Base-by-base conservation (phyloP, 1,284 basidiomycete species). In the Termitomyces sp. region DNA sequence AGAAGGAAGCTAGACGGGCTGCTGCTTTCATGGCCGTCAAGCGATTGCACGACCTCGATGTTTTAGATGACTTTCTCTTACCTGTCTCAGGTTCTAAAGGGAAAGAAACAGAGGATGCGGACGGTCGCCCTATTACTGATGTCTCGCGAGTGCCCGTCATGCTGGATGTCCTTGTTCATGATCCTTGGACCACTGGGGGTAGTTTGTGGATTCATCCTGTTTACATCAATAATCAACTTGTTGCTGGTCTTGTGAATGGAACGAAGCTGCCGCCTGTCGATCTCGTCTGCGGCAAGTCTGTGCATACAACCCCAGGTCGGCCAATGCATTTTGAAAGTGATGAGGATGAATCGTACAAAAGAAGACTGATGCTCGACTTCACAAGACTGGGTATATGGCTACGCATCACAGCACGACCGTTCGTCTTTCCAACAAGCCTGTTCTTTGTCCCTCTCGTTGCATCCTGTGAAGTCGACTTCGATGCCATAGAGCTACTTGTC, bases 41-140 rank as follows among this genome's bases (percentile, higher is more conserved):
- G 58, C 71, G 74, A 3, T 72, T 94, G 18, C 79, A 85, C 57
- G 71, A 73, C 35, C 70, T 89, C n/a, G 78, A 84, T 43, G 83
- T 90, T 5, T 85, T 93, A 60, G 85, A 93, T 60, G 82, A 90
- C 50, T 84, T 88, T 61, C 76, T 94, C 1, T 74, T 91, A 8
- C 90, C 91, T 10, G 67, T n/a, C n/a, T n/a, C 74, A 1, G 75
- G 71, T 45, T 72, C 72, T 19, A 71, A 72, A 41, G 76, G 71
- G 16, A 72, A 75, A 18, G 72, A 77, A 49, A 81, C 83, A 56
- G 78, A 80, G 51, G 80, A 83, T 57, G 71, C 72, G 0, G 77
- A 84, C 54, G 79, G 78, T 1, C 62, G 71, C 34, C 65, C 66
- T 1, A 67, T 81, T 42, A 58, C 62, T 16, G 71, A 79, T 55